phyloP scores from a whole-genome alignment of 2,329 filamentous ascomycete genomes.

The Zymoseptoria passerinii region DNA sequence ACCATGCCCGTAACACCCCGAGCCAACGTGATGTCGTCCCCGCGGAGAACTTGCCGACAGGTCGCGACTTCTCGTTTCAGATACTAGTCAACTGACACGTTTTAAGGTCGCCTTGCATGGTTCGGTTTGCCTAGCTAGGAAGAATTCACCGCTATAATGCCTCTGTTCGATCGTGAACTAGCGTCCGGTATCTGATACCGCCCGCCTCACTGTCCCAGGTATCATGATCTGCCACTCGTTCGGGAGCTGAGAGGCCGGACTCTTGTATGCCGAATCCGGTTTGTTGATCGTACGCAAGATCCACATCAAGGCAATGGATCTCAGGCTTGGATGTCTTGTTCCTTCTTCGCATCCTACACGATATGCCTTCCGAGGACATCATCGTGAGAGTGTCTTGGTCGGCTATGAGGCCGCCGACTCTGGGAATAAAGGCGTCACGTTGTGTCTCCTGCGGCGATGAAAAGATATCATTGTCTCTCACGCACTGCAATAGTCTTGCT shows the following conservation, averaged over 20 bases:
- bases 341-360: not conserved
- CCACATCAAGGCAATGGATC: not conserved
- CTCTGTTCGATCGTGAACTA: not conserved
- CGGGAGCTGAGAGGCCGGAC: not conserved
- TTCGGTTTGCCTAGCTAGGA: not conserved
- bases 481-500: not conserved
- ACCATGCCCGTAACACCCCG: not conserved
- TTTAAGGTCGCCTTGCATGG: not conserved
- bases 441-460: not conserved
- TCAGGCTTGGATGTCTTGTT: not conserved
- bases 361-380: not conserved
- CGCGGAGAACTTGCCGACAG: not conserved
- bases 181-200: not conserved
- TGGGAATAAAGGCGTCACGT: not conserved
- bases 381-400: not conserved
- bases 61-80: not conserved
- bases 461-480: not conserved
- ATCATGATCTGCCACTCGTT: not conserved
- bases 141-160: not conserved
- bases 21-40: not conserved
- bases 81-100: not conserved
- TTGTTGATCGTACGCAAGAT: not conserved
- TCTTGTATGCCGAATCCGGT: not conserved
- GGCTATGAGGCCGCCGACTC: not conserved
- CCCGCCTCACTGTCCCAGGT: not conserved